Conservation (phyloP, 257 asterid species). For the Nicotiana obtusifolia region DNA sequence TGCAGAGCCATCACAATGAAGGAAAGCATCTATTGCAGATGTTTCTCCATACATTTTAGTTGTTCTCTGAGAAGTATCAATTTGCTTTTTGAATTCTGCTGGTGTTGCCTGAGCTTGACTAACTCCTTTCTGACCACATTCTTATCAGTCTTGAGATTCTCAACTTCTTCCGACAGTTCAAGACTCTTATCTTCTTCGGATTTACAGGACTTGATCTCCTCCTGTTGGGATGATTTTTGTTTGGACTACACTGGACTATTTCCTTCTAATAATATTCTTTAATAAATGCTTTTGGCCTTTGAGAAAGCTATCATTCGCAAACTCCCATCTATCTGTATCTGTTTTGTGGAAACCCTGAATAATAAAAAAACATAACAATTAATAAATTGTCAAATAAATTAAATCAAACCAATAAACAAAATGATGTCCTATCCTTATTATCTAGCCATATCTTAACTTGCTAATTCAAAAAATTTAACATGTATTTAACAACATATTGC, state of each 20-base stretch:
- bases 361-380: slow-evolving; percentile 3
- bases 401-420: neutral
- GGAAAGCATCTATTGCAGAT: slow-evolving; percentile 93
- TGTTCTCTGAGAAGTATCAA: slow-evolving; percentile 53
- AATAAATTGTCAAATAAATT: neutral
- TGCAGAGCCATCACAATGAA: slow-evolving; percentile 98
- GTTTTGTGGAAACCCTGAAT: slow-evolving; percentile 84
- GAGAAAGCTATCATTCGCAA: slow-evolving; percentile 67
- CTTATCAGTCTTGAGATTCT: slow-evolving; percentile 57
- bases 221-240: slow-evolving; percentile 37
- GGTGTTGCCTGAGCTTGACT: slow-evolving; percentile 56
- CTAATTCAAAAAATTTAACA: neutral
- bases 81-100: slow-evolving; percentile 66
- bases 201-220: slow-evolving; percentile 22
- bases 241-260: slow-evolving; percentile 39
- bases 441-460: neutral
- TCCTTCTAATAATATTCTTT: slow-evolving; percentile 72
- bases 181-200: slow-evolving; percentile 47
- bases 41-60: slow-evolving; percentile 74
- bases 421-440: neutral
- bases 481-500: neutral
- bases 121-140: slow-evolving; percentile 58
- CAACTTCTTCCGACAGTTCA: slow-evolving; percentile 71
- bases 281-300: slow-evolving; percentile 80
- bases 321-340: slow-evolving; percentile 89